phyloP scores from a whole-genome alignment of 1,284 basidiomycete genomes.

The Porphyrellus sp. region DNA sequence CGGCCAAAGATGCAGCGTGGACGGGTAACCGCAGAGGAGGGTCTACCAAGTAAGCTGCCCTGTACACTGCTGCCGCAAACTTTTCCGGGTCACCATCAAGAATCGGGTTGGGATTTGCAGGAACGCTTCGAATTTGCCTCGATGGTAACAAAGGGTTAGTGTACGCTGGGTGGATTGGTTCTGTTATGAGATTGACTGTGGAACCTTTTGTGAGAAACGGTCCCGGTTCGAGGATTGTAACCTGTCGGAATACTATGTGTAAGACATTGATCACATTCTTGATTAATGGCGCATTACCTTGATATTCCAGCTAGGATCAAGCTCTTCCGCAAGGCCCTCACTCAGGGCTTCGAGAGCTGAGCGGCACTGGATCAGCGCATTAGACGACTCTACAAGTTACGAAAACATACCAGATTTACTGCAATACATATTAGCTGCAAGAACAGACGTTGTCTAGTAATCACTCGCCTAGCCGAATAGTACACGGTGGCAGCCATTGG shows the following conservation, averaged over 20 bases:
- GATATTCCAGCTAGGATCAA: conserved; percentile 25
- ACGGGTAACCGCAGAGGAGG: no score
- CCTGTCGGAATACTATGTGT: conserved; percentile 11
- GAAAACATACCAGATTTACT: conserved; percentile 23
- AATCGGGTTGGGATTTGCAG: not conserved
- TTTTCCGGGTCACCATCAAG: conserved; percentile 22
- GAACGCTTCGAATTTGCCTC: not conserved
- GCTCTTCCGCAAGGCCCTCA: conserved; percentile 18
- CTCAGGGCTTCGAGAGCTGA: conserved; percentile 23
- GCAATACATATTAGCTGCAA: not conserved
- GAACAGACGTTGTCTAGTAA: not conserved
- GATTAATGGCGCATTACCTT: conserved; percentile 18
- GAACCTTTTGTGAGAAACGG: conserved; percentile 18
- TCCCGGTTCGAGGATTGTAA: conserved; percentile 24
- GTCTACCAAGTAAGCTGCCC: no score
- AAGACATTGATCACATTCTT: not conserved
- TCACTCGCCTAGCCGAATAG: conserved; percentile 22
- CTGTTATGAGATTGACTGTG: not conserved
- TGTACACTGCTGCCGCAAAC: not conserved
- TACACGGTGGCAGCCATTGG: conserved; percentile 1
- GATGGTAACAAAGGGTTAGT: conserved; percentile 3
- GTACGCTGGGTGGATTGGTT: conserved; percentile 25
- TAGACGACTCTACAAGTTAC: not conserved
- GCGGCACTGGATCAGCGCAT: not conserved
- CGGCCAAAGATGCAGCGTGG: no score